phyloP scores from a whole-genome alignment of 2,329 filamentous ascomycete genomes.

The Cadophora luteo-olivacea region DNA sequence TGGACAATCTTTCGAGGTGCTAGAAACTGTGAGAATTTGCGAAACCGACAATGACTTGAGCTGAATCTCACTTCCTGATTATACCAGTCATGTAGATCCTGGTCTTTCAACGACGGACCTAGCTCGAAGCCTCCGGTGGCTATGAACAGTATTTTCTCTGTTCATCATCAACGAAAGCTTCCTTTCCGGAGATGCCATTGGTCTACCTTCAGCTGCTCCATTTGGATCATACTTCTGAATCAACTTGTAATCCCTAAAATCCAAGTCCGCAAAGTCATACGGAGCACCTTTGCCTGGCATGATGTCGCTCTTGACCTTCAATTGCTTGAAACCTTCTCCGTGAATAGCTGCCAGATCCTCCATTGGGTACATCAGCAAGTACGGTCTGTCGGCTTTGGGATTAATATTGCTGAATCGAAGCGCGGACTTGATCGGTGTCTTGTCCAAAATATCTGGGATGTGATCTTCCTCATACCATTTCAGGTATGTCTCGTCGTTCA shows the following conservation, averaged over 20 bases:
- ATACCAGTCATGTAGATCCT: neutral
- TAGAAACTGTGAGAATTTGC: neutral
- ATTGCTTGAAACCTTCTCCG: neutral
- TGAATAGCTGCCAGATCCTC: neutral
- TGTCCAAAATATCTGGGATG: neutral
- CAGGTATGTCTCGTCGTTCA: neutral
- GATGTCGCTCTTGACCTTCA: neutral
- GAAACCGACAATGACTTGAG: neutral
- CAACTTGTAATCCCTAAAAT: constrained; percentile 7
- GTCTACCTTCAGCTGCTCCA: neutral
- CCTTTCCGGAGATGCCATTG: no score
- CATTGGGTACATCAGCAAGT: neutral
- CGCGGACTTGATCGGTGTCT: neutral
- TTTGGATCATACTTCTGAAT: neutral
- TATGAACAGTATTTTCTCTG: neutral
- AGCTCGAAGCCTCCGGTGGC: neutral
- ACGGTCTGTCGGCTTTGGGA: neutral
- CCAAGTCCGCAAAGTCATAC: neutral
- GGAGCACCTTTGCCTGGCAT: neutral
- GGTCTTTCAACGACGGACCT: neutral
- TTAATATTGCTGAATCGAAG: neutral
- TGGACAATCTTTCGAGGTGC: neutral
- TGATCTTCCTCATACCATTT: constrained; percentile 2
- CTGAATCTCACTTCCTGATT: neutral
- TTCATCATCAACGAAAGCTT: neutral